Conservation (phyloP, 2,329 filamentous ascomycete species). For the Botrytis fragariae region DNA sequence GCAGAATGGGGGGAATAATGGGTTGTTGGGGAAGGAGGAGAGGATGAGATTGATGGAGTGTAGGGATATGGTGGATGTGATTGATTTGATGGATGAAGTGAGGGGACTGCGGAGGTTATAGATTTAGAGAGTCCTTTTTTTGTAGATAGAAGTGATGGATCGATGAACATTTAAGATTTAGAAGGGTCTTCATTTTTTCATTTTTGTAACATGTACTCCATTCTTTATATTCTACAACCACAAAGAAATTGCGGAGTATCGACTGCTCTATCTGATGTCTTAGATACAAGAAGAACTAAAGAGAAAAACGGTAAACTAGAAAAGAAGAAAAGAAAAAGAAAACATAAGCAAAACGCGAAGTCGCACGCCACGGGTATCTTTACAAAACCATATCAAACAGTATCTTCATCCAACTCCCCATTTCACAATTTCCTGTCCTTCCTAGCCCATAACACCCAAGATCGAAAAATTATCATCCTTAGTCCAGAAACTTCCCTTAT, state of each 20-base stretch:
- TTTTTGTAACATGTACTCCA: background rate
- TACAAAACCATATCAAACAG: background rate
- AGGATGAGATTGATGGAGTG: conserved; percentile 50
- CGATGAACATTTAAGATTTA: background rate
- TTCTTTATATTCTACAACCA: conserved; percentile 1
- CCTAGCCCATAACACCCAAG: background rate
- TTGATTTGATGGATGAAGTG: conserved; percentile 59
- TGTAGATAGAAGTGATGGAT: background rate
- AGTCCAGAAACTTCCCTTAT: background rate
- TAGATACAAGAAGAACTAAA: background rate
- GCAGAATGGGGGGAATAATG: conserved; percentile 51
- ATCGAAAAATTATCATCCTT: too few relatives aligned
- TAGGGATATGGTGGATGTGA: conserved; percentile 54
- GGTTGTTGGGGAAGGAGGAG: conserved; percentile 53
- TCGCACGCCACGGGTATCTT: background rate
- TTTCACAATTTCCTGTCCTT: too few relatives aligned
- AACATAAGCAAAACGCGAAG: background rate
- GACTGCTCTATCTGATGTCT: background rate
- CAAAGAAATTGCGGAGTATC: too few relatives aligned
- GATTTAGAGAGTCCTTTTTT: background rate
- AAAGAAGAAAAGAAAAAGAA: background rate
- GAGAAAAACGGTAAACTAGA: background rate
- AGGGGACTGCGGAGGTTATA: conserved; percentile 32
- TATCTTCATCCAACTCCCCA: background rate
- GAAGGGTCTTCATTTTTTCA: background rate